Evolutionary conservation across 106 monocot species (phyloP), one percentile per base, ranked within the genome.

Genomic region (Gastrodia elata): DNA sequence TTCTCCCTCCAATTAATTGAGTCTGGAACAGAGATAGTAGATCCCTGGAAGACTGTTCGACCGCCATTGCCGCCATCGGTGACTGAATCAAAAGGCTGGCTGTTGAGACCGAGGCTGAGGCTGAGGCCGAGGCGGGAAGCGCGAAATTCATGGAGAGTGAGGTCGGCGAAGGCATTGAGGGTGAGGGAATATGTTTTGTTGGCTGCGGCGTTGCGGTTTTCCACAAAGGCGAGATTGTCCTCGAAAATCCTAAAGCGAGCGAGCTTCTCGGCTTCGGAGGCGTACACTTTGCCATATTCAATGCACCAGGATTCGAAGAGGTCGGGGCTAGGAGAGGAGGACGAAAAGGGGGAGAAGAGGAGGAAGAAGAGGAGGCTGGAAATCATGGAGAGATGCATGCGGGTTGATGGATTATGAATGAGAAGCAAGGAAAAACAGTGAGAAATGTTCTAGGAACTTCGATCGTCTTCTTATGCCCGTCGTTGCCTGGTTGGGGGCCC

Each of bases 1-100:
- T 79, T 86, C 56, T 88, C 30, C 82, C 97, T 88, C 97, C 97
- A 98, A 82, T 98, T 90, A 6, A 97, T 20, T 67, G 84, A 79
- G 25, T 81, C 88, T 2, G 90, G 97, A 4, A 88, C 75, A 10
- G 64, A 68, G 11, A 70, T 76, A 65, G 22, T 71, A 2, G 35
- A 68, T 20, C 73, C 83, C 38, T 0, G 11, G 34, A 81, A 80
- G 46, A 77, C 71, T 42, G 65, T 73, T 67, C 67, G 74, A 68
- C 80, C 76, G 39, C 52, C 49, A 39, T 28, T n/a, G 18, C 35
- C 38, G 4, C 1, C n/a, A n/a, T 10, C 39, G 30, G 39, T 6
- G 24, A 1, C 18, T 0, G 56, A 44, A 35, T 35, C 24, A 32
- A 8, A 11, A 16, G 38, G 67, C 34, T 38, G 20, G 30, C 30